A percentile compares a stretch with the other conserved stretches of the same genome.
Evolutionary conservation across 495 filamentous ascomycete genomes (phyloP).

Genomic region (Thermochaetoides thermophila): DNA sequence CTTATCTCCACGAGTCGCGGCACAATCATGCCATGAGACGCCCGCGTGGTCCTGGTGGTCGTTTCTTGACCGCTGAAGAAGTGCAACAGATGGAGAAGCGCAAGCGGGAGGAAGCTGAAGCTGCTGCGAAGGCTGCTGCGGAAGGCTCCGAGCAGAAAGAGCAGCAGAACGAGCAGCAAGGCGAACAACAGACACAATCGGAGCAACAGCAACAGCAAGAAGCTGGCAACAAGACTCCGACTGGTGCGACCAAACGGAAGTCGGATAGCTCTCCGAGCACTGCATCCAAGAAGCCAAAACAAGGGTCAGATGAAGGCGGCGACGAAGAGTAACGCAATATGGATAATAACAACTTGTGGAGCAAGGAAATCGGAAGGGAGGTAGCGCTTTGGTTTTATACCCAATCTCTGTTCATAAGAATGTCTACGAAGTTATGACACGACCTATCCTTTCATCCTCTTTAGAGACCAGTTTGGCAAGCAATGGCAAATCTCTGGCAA

Average conservation of each 20-base stretch:
- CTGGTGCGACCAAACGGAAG: slow-evolving; percentile 30
- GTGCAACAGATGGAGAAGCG: slow-evolving; percentile 74
- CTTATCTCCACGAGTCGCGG: slow-evolving; percentile 95
- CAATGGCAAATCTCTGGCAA: no score
- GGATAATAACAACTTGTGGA: slow-evolving; percentile 14
- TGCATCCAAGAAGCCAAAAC: slow-evolving; percentile 42
- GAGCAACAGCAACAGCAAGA: background rate
- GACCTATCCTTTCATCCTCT: slow-evolving; percentile 16
- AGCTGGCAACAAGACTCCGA: slow-evolving; percentile 20
- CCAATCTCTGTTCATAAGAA: slow-evolving; percentile 11
- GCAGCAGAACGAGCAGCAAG: background rate
- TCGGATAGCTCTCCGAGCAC: slow-evolving; percentile 25
- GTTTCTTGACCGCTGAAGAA: slow-evolving; percentile 97
- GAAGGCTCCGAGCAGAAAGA: background rate
- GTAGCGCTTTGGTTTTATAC: slow-evolving; percentile 12
- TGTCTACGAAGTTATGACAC: slow-evolving; percentile 23
- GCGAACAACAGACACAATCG: slow-evolving; percentile 15
- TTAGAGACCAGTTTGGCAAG: slow-evolving; percentile 6
- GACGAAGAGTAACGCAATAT: slow-evolving; percentile 35
- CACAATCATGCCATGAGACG: slow-evolving; percentile 98
- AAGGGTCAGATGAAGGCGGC: slow-evolving; percentile 22
- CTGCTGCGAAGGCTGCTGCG: slow-evolving; percentile 13
- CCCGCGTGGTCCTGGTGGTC: slow-evolving; percentile 86
- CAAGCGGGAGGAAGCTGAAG: slow-evolving; percentile 24
- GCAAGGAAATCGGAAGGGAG: slow-evolving; percentile 4